phyloP scores from a whole-genome alignment of 306 rosid genomes.

The Trifolium pratense region DNA sequence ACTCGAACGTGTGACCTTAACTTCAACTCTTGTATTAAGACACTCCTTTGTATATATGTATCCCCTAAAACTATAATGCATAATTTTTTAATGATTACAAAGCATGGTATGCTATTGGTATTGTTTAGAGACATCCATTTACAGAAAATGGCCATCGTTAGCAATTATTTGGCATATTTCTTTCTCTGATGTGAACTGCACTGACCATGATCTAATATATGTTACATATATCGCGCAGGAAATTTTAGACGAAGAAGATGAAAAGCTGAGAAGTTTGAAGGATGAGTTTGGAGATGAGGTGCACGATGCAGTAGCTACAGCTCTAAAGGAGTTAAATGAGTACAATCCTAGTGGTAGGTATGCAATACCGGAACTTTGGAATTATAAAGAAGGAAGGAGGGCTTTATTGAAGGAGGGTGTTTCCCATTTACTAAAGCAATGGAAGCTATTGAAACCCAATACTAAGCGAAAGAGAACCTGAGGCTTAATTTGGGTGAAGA shows the following conservation, averaged over 20 bases:
- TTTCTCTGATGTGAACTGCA: background rate
- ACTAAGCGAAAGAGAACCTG: conserved; percentile 39
- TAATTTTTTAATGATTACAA: conserved; percentile 1
- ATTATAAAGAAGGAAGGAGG: conserved; percentile 58
- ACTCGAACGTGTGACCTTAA: too few relatives aligned
- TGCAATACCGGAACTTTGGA: conserved; percentile 66
- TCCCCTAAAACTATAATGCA: background rate
- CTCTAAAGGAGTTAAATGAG: conserved; percentile 69
- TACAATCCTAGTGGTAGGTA: conserved; percentile 89
- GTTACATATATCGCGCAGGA: conserved; percentile 53
- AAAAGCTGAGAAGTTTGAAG: conserved; percentile 58
- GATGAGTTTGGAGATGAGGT: conserved; percentile 63
- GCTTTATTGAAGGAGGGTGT: conserved; percentile 70
- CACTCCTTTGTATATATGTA: background rate
- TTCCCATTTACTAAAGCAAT: conserved; percentile 49
- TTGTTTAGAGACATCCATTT: background rate
- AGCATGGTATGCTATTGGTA: background rate
- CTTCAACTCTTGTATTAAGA: background rate
- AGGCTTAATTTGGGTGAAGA: conserved; percentile 24
- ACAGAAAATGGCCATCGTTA: background rate
- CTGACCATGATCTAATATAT: background rate
- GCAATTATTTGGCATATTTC: conserved; percentile 5
- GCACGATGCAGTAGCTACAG: conserved; percentile 52
- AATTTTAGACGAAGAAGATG: conserved; percentile 68
- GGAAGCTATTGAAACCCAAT: conserved; percentile 61